Base-by-base conservation (phyloP, 495 filamentous ascomycete species). In the Aspergillus steynii region DNA sequence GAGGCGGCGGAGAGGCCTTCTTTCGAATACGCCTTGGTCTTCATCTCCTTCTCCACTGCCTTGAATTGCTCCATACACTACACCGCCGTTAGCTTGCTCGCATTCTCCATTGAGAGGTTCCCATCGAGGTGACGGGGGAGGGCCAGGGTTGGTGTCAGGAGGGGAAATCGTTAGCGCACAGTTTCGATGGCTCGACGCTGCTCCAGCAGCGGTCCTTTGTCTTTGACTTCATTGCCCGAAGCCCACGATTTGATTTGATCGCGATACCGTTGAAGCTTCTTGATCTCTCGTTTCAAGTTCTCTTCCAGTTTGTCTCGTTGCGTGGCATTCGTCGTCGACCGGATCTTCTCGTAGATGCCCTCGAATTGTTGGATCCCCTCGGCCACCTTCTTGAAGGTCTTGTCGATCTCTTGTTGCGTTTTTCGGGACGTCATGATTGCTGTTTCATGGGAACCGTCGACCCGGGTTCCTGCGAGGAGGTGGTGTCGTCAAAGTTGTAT, bases 11-110 rank as follows among this genome's bases (percentile, higher is more conserved):
- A 91, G 50, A 99, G 77, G 42, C 95, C 95, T 76, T 97, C 96
- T 82, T 99, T 98, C 46, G 96, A 98, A 74, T 96, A 99, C 59
- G 95, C 94, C 77, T 99, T 99, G 52, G 95, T 99, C 80, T 99
- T 99, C 94, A 99, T 98, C 74, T 97, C 95, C 80, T 99, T 99
- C 78, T 99, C 95, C n/a, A 99, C 95, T 28, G 92, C 93, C 82
- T 99, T 99, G 85, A 99, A 99, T 68, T 90, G 91, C 77, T 99
- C 95, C 95, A 99, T 99, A 88, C 96, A 92, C 96, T 97, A 77
- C 67, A 73, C 61, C 74, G 55, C 25, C 26, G 58, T 76, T 71
- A 73, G 70, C 65, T 60, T 45, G 14, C 26, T 50, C 46, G 12
- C 29, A 50, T 25, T 12, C 47, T 48, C 45, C 56, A 55, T 37